Conservation (phyloP, 306 rosid genomes). For the Corylus heterophylla region DNA sequence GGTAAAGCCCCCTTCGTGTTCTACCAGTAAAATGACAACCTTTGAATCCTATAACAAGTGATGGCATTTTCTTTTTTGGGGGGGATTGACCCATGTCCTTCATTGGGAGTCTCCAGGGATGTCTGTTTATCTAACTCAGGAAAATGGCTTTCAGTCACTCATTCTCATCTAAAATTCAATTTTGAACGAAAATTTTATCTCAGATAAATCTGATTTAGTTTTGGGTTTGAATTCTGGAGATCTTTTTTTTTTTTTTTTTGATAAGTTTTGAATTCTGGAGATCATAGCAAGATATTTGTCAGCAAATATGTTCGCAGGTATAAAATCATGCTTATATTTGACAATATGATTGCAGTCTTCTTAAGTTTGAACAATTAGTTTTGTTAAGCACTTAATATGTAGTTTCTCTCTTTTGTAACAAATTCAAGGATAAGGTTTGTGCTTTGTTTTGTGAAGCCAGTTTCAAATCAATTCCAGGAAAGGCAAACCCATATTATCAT, state of each 20-base stretch:
- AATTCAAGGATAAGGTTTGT: not conserved
- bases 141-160: not conserved
- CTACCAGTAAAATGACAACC: no score
- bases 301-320: not conserved
- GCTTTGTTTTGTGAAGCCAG: not conserved
- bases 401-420: slow-evolving; percentile 1
- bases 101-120: not conserved
- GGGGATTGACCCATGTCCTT: no score
- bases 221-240: not conserved
- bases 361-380: no score
- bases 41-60: no score
- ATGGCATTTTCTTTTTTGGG: not conserved
- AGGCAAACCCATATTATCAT: not conserved
- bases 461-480: not conserved
- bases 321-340: not conserved
- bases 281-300: not conserved
- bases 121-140: not conserved
- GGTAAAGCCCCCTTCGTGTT: no score
- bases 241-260: not conserved
- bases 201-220: not conserved
- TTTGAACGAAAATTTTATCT: not conserved
- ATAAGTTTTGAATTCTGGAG: not conserved
- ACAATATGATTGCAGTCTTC: no score
- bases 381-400: not conserved
- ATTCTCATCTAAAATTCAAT: no score